phyloP scores from a whole-genome alignment of 371 early-diverging fungal species.

The Mortierella sp. region DNA sequence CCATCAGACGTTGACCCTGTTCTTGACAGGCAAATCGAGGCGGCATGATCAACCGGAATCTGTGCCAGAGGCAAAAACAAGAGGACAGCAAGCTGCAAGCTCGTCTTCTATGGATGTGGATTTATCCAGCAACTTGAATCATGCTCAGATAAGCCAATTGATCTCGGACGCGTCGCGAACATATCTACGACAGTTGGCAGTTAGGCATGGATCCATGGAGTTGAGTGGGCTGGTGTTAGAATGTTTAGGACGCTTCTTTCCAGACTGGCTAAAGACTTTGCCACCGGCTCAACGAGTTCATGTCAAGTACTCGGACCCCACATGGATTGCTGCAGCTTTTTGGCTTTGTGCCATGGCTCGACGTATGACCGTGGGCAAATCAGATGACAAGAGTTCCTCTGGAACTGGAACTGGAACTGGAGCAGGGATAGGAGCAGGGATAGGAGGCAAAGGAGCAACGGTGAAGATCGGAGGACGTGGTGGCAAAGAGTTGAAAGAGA shows the following conservation, averaged over 20 bases:
- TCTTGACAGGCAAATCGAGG: conserved; percentile 22
- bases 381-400: background rate
- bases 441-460: background rate
- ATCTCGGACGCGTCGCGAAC: conserved; percentile 3
- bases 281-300: conserved; percentile 40
- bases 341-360: conserved; percentile 52
- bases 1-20: conserved; percentile 18
- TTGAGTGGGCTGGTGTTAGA: conserved; percentile 29
- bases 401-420: background rate
- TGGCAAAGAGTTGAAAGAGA: conserved; percentile 39
- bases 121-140: conserved; percentile 2
- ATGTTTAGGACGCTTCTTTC: conserved; percentile 38
- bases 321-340: conserved; percentile 47
- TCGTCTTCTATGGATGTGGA: background rate
- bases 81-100: background rate
- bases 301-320: conserved; percentile 35
- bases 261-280: conserved; percentile 16
- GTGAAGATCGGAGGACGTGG: conserved; percentile 40
- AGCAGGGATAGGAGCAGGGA: conserved; percentile 4
- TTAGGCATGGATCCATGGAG: conserved; percentile 48
- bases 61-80: too few species aligned
- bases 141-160: conserved; percentile 10
- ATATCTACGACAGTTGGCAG: conserved; percentile 37
- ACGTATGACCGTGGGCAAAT: conserved; percentile 20
- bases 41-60: background rate